Base-by-base conservation (phyloP, 495 filamentous ascomycete species). In the Cercophora samala region DNA sequence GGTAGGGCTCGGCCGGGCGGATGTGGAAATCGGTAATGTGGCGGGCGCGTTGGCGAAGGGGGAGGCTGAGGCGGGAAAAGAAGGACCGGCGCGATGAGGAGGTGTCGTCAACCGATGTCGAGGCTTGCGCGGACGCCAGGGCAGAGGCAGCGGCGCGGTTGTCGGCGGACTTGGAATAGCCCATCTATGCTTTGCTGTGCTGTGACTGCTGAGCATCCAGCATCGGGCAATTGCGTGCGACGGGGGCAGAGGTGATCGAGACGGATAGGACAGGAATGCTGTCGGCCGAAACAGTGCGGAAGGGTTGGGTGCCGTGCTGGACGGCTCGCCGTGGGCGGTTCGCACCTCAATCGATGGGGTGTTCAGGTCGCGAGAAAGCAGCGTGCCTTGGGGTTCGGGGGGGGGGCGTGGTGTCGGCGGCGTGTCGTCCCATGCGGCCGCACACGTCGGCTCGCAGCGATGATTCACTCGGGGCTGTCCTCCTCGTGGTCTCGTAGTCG, bases 1-100 rank as follows among this genome's bases (percentile, higher is more conserved):
- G 89, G 81, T 95, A 92, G 26, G 95, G 94, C 69, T 97, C 93
- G 69, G 94, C 87, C n/a, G 87, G 83, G 51, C 84, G 82, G 77
- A 92, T 86, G 72, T 93, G 88, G 78, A 92, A 97, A 72, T 97
- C 93, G 70, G 88, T 82, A 64, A 96, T 80, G 74, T 87, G 88
- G 72, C 92, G 90, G 68, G 77, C 63, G 58, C 82, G 90, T 83
- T 74, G 89, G 81, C 75, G 87, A 77, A 73, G 81, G 69, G 81
- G 81, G 25, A 93, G 85, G 23, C 87, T 74, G 68, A 84, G 74
- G 58, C 81, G 81, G 59, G 79, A 81, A 62, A 83, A 76, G 58
- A 84, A 74, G 11, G 80, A 81, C 67, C 74, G 70, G 63, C 73
- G 60, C 26, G 60, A 62, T 18, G 60, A 19, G 8, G 60, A 62